phyloP scores from a whole-genome alignment of 176 grass and related monocot genomes.

The Pontederia crassipes region DNA sequence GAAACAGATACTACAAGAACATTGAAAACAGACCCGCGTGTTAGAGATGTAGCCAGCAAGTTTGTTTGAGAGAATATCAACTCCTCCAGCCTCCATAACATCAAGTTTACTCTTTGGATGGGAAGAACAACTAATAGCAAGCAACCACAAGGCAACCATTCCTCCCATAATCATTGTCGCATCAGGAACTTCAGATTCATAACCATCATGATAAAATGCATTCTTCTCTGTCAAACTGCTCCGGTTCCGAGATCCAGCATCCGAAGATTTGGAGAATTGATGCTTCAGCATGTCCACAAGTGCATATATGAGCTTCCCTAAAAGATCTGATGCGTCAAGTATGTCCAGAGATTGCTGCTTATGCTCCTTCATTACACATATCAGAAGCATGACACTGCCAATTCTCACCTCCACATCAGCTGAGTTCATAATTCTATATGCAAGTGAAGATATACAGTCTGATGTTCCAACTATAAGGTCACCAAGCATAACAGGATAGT shows the following conservation, averaged over 20 bases:
- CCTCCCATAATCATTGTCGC: conserved; percentile 54
- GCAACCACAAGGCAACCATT: conserved; percentile 69
- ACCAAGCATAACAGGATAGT: conserved; percentile 53
- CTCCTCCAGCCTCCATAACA: conserved; percentile 66
- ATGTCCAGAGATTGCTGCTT: conserved; percentile 47
- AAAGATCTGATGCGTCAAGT: conserved; percentile 54
- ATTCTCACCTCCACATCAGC: conserved; percentile 60
- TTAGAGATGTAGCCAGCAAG: conserved; percentile 53
- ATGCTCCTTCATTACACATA: conserved; percentile 54
- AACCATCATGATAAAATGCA: conserved; percentile 40
- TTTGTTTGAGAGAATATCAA: conserved; percentile 68
- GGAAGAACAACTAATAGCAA: conserved; percentile 69
- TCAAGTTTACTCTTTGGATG: conserved; percentile 47
- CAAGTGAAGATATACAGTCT: conserved; percentile 68
- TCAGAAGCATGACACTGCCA: conserved; percentile 53
- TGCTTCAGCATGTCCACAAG: conserved; percentile 74
- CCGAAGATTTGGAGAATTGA: conserved; percentile 37
- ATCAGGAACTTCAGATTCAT: conserved; percentile 45
- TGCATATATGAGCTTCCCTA: conserved; percentile 56
- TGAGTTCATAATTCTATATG: conserved; percentile 57
- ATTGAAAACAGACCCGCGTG: conserved; percentile 41
- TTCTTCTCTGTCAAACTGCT: conserved; percentile 33
- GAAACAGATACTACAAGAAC: conserved; percentile 7
- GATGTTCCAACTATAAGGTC: conserved; percentile 57
- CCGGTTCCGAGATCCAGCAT: conserved; percentile 63